These are phyloP conservation scores for Suillus subaureus DNA, from an alignment of 768 basidiomycete genomes.

Conservation along the genomic window DNA sequence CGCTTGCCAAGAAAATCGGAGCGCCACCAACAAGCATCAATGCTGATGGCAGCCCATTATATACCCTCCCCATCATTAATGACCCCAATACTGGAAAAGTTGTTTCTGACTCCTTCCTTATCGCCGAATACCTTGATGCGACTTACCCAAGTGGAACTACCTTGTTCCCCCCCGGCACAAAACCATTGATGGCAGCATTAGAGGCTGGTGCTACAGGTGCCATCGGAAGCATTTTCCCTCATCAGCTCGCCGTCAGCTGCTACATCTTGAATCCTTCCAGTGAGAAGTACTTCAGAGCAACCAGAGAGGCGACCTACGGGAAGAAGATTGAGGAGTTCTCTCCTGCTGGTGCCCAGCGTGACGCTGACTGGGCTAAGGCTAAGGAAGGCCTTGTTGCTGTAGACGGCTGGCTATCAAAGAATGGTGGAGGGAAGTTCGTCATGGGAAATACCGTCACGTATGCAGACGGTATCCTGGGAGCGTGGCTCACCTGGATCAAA, in stretches of 20 bases:
- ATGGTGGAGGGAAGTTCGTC: slow-evolving; percentile 34
- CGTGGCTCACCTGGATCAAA: slow-evolving; percentile 39
- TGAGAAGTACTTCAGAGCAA: slow-evolving; percentile 35
- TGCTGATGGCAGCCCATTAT: slow-evolving; percentile 33
- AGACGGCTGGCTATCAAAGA: slow-evolving; percentile 33
- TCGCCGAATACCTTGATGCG: slow-evolving; percentile 49
- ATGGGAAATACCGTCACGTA: slow-evolving; percentile 37
- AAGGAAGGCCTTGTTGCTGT: slow-evolving; percentile 29
- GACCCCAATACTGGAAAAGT: slow-evolving; percentile 39
- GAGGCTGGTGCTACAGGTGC: slow-evolving; percentile 20
- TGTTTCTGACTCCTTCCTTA: slow-evolving; percentile 43
- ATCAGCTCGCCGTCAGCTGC: slow-evolving; percentile 19
- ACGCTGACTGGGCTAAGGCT: slow-evolving; percentile 29
- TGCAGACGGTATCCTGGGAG: slow-evolving; percentile 39
- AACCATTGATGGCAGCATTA: slow-evolving; percentile 44
- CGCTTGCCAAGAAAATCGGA: slow-evolving; percentile 33
- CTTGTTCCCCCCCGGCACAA: slow-evolving; percentile 44
- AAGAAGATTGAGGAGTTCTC: slow-evolving; percentile 39
- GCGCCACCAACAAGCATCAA: slow-evolving; percentile 33
- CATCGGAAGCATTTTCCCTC: slow-evolving; percentile 14
- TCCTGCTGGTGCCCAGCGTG: slow-evolving; percentile 30
- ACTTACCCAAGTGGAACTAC: slow-evolving; percentile 39
- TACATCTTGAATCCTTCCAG: slow-evolving; percentile 29
- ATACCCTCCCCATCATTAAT: slow-evolving; percentile 45
- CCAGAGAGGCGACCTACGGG: slow-evolving; percentile 35